Evolutionary conservation across 1,284 basidiomycete genomes (phyloP).

Genomic region (Cutaneotrichosporon daszewskae): DNA sequence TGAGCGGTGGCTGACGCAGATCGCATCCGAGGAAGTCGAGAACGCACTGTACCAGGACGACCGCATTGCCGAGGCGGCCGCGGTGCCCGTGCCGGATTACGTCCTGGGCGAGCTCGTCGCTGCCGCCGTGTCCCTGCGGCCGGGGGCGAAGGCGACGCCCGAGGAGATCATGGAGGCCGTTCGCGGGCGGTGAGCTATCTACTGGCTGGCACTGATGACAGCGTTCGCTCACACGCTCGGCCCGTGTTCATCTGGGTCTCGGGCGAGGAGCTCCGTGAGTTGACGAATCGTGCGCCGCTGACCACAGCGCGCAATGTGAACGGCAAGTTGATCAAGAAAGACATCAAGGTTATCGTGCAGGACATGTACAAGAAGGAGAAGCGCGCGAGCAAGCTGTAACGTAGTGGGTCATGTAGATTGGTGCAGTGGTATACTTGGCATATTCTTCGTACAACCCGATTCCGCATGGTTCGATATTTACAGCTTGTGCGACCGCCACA

Average conservation of each 20-base stretch:
- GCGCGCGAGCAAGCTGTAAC: constrained; percentile 12
- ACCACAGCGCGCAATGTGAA: constrained; percentile 11
- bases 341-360: constrained; percentile 17
- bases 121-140: constrained; percentile 26
- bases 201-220: too few species aligned
- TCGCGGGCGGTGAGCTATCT: not conserved
- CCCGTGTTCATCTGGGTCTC: constrained; percentile 8
- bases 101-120: constrained; percentile 39
- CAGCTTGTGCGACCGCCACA: too few species aligned
- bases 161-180: constrained; percentile 6
- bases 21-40: constrained; percentile 36
- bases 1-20: constrained; percentile 14
- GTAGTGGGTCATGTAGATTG: too few species aligned
- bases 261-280: constrained; percentile 14
- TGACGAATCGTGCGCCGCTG: too few species aligned
- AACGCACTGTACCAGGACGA: constrained; percentile 35
- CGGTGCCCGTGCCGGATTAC: constrained; percentile 32
- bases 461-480: too few species aligned
- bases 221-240: too few species aligned
- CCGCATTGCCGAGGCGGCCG: constrained; percentile 31
- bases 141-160: constrained; percentile 5
- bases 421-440: too few species aligned
- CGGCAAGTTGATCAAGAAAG: constrained; percentile 13
- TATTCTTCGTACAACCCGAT: too few species aligned
- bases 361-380: constrained; percentile 22